Base-by-base conservation (phyloP, 2,329 filamentous ascomycete species). In the Botrytis deweyae region DNA sequence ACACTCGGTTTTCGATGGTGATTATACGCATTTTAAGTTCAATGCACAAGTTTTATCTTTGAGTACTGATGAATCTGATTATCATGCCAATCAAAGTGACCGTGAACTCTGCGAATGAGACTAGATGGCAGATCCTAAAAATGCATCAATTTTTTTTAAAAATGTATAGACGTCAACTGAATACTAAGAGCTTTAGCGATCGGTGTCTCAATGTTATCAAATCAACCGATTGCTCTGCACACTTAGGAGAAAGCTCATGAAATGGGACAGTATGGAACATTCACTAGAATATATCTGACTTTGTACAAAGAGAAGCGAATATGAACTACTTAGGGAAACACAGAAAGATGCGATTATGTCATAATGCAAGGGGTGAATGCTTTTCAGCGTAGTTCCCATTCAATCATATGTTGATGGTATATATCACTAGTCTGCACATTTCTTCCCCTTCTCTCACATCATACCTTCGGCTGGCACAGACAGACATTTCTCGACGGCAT, bases 381-480 rank as follows among this genome's bases (percentile, higher is more conserved):
- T 9, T 46, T 68, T 20, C 38, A 55, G 65, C 46, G 10, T 55
- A 18, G n/a, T 68, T 68, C 16, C 58, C n/a, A 58, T 68, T 42
- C 49, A 58, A 58, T 29, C 36, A 42, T 68, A 42, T 68, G 36
- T 33, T 68, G 36, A 42, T 68, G 49, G 36, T 42, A 68, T 68
- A 25, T 58, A 58, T 68, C 66, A 42, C 33, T 42, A 58, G 36
- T 18, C 38, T 68, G 29, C 10, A 68, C 25, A 22, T 58, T 22
- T 10, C 9, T 58, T n/a, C 9, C 20, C 25, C 10, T 40, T 42
- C 36, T 16, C 58, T 2, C 5, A 33, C 12, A 40, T 68, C 40
- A 38, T 20, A 55, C 18, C 25, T 4, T 25, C 10, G 22, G 36
- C 49, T 58, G 25, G 10, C 42, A 58, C 5, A 68, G 16, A 38